phyloP scores from a whole-genome alignment of 257 asterid genomes.

The Nicotiana benthamiana region DNA sequence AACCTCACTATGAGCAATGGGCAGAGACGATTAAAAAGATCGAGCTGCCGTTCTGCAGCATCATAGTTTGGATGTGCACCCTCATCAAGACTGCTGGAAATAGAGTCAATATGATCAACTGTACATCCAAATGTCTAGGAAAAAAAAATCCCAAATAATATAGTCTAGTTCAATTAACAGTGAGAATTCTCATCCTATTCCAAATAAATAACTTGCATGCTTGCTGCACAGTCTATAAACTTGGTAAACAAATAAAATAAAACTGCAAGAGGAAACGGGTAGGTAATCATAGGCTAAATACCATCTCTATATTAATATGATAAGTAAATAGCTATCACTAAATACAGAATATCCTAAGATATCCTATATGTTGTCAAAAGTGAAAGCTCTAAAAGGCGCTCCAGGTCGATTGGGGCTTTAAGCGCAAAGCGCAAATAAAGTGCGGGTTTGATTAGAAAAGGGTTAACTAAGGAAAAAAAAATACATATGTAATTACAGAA shows the following conservation, averaged over 20 bases:
- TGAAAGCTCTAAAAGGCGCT: too few relatives aligned
- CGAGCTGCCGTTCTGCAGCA: conserved; percentile 26
- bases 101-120: neutral
- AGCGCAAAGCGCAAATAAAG: too few relatives aligned
- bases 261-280: neutral
- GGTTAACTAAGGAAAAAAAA: too few relatives aligned
- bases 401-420: too few relatives aligned
- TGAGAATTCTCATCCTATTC: neutral
- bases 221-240: neutral
- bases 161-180: neutral
- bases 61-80: conserved; percentile 27
- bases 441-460: too few relatives aligned
- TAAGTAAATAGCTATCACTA: neutral
- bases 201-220: neutral
- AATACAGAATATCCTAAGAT: neutral
- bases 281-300: neutral
- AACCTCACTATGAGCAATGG: conserved; percentile 84
- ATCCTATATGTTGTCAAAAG: neutral
- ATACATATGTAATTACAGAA: too few relatives aligned
- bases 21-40: conserved; percentile 66
- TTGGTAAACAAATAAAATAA: neutral
- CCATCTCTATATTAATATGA: neutral
- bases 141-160: neutral
- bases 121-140: neutral
- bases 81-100: conserved; percentile 26